Evolutionary conservation across 129 eudicot species (phyloP).

Genomic region (Solidago caesia): DNA sequence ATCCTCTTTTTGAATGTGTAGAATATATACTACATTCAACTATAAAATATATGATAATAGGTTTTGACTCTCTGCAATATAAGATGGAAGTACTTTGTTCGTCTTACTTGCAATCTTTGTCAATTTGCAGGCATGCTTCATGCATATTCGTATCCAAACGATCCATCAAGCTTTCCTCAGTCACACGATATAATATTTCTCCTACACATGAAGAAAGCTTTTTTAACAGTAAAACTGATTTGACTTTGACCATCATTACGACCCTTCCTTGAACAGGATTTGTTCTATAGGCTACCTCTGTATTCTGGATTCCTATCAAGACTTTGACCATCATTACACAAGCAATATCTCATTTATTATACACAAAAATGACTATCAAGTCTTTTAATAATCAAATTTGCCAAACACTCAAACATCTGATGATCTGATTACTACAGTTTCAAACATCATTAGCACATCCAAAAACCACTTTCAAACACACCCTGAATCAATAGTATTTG

Average conservation of each 20-base stretch:
- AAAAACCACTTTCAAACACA: background rate
- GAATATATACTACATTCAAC: background rate
- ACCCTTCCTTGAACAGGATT: too few species aligned
- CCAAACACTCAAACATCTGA: too few species aligned
- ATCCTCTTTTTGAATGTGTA: background rate
- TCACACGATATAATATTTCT: conserved; percentile 57
- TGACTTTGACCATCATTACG: too few species aligned
- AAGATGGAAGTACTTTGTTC: background rate
- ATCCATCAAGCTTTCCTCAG: conserved; percentile 74
- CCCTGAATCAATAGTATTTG: background rate
- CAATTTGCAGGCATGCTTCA: conserved; percentile 61
- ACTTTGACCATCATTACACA: too few species aligned
- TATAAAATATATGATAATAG: background rate
- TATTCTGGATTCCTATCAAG: too few species aligned
- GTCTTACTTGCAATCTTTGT: conserved; percentile 65
- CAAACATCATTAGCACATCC: too few species aligned
- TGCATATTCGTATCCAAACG: conserved; percentile 77
- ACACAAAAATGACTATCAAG: too few species aligned
- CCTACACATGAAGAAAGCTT: conserved; percentile 37
- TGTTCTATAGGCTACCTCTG: too few species aligned
- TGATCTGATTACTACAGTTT: too few species aligned
- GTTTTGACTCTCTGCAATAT: background rate
- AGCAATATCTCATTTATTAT: too few species aligned
- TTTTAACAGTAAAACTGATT: too few species aligned
- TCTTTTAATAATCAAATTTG: too few species aligned